Percentiles rank a stretch among this genome's conserved stretches.
Evolutionary conservation across 257 asterid genomes (phyloP).

Genomic region (Solanum verrucosum): DNA sequence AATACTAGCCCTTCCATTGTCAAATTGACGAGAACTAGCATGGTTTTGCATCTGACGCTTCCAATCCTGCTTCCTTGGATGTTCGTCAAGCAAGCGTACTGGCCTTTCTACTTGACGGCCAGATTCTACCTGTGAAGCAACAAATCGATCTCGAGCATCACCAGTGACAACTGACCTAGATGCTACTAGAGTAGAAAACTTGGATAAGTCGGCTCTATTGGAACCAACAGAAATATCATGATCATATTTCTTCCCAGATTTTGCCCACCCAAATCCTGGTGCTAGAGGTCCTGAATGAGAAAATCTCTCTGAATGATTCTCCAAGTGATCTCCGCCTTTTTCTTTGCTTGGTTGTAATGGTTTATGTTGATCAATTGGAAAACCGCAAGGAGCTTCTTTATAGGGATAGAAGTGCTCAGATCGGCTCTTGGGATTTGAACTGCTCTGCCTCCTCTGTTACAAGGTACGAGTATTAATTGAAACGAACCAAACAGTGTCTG

Average conservation of each 20-base stretch:
- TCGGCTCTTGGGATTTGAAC: conserved; percentile 30
- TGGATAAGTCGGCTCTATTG: conserved; percentile 22
- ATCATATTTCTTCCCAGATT: conserved; percentile 28
- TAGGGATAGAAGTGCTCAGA: conserved; percentile 25
- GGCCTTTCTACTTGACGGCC: conserved; percentile 25
- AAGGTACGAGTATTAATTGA: not conserved
- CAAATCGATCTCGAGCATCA: conserved; percentile 24
- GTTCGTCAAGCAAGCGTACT: conserved; percentile 33
- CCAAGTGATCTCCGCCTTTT: conserved; percentile 21
- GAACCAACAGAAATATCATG: conserved; percentile 20
- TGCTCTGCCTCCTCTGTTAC: conserved; percentile 51
- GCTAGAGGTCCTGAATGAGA: conserved; percentile 70
- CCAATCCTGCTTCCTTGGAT: conserved; percentile 31
- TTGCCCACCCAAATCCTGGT: conserved; percentile 39
- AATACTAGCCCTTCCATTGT: conserved; percentile 25
- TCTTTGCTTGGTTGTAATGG: conserved; percentile 23
- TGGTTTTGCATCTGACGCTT: conserved; percentile 17
- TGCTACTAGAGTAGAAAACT: conserved; percentile 37
- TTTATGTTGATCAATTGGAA: conserved; percentile 23
- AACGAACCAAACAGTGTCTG: not conserved
- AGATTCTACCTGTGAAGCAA: conserved; percentile 17
- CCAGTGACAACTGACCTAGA: conserved; percentile 39
- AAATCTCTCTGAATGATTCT: conserved; percentile 19
- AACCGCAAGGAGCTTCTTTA: conserved; percentile 26
- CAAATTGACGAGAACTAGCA: conserved; percentile 30